Evolutionary conservation across 495 filamentous ascomycete genomes (phyloP), one percentile per base, ranked within the genome.

Genomic region (Hypoxylon cercidicola): DNA sequence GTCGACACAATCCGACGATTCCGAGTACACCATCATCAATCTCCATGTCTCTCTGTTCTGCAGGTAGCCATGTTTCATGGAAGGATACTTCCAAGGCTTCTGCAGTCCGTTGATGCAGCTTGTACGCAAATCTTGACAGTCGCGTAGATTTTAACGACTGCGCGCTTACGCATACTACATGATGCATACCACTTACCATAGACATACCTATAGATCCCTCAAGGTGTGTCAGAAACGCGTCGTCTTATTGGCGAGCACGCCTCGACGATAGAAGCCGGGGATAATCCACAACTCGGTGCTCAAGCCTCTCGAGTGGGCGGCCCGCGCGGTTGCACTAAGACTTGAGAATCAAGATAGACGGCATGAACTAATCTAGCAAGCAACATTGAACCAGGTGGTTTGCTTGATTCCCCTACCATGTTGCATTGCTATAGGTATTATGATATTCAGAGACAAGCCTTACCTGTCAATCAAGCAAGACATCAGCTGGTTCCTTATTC

Each of bases 141-240:
- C 51, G 64, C 51, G 49, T 63, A 59, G 48, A 40, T 68, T 59
- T 55, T 47, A 13, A 55, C 19, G 30, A 19, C 16, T 60, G 18
- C 55, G 55, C 55, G 65, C 65, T 62, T 62, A 49, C 59, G 55
- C 49, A 68, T 63, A 55, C 60, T 21, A 60, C 55, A 7, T 28
- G 25, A 3, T 7, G 30, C 34, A 37, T n/a, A 37, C 34, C 34
- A 37, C 34, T 46, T 20, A 19, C 30, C 47, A 28, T 23, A 54
- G 16, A 37, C 34, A 34, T 55, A 39, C 58, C 53, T 68, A 58
- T 44, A 54, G 54, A 62, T 68, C 54, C n/a, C 15, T n/a, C 19
- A 51, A 46, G 44, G 55, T 68, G 65, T 68, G 59, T 68, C 20
- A 28, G 25, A 55, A 41, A 37, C 19, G 4, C 21, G 39, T 11